phyloP scores from a whole-genome alignment of 176 grass and related monocot genomes.

The Avena eriantha region DNA sequence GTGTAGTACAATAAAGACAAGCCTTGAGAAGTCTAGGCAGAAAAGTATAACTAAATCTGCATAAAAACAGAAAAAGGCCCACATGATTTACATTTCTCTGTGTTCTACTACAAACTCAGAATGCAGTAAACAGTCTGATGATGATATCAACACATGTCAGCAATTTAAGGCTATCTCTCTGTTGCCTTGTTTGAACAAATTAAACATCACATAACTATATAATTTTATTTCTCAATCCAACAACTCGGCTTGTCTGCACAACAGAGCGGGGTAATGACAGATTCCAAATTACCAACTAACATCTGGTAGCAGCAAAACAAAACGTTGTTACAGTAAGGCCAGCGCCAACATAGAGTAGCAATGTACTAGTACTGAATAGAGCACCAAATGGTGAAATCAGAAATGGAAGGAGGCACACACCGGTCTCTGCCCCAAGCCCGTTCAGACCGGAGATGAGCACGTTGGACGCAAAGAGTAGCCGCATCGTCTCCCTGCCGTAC shows the following conservation, averaged over 20 bases:
- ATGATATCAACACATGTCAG: not conserved
- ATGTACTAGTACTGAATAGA: not conserved
- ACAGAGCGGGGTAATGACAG: not conserved
- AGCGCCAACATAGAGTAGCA: not conserved
- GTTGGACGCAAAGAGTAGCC: constrained; percentile 66
- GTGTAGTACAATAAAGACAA: constrained; percentile 5
- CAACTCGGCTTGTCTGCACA: constrained; percentile 2
- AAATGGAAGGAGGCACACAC: constrained; percentile 41
- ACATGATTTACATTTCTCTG: not conserved
- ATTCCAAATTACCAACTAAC: not conserved
- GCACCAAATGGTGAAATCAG: not conserved
- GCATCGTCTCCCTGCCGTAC: constrained; percentile 88
- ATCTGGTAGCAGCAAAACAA: not conserved
- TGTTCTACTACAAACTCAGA: constrained; percentile 8
- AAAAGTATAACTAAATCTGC: not conserved
- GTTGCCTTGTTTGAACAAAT: constrained; percentile 26
- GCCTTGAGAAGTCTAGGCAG: not conserved
- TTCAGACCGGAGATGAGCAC: constrained; percentile 80
- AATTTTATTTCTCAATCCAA: constrained; percentile 4
- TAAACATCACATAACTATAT: constrained; percentile 7
- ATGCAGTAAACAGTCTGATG: constrained; percentile 16
- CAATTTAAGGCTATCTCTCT: not conserved
- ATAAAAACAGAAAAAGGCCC: constrained; percentile 6
- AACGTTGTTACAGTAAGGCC: not conserved
- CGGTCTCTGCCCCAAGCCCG: constrained; percentile 83